phyloP scores from a whole-genome alignment of 2,329 filamentous ascomycete species.

The Trichophyton schoenleinii region DNA sequence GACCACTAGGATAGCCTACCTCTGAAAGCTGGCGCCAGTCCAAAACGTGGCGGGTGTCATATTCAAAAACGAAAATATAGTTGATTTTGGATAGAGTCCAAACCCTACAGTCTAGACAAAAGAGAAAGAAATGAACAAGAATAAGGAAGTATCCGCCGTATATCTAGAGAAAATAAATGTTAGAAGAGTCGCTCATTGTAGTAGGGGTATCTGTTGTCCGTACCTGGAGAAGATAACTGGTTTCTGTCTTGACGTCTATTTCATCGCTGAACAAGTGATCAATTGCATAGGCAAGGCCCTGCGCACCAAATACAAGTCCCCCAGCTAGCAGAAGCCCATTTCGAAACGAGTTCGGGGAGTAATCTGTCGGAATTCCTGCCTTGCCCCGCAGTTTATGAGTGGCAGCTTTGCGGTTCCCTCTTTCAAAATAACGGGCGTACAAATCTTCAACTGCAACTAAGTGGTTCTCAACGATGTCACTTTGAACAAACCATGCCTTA shows the following conservation, averaged over 20 bases:
- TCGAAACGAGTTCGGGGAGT: constrained; percentile 46
- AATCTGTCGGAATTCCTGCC: constrained; percentile 46
- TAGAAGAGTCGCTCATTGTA: not conserved
- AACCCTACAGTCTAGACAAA: constrained; percentile 69
- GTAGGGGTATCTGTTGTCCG: constrained; percentile 2
- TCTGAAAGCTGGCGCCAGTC: constrained; percentile 83
- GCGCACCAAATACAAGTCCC: constrained; percentile 52
- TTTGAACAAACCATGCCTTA: constrained; percentile 81
- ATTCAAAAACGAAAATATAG: constrained; percentile 93
- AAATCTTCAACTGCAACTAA: constrained; percentile 76
- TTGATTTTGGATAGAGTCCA: constrained; percentile 84
- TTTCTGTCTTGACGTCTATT: constrained; percentile 42
- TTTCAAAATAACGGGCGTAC: constrained; percentile 88
- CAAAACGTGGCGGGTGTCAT: constrained; percentile 70
- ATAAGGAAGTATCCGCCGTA: constrained; percentile 88
- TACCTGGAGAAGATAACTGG: constrained; percentile 57
- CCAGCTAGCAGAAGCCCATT: constrained; percentile 56
- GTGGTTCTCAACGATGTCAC: constrained; percentile 67
- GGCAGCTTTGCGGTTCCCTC: constrained; percentile 83
- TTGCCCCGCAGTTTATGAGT: constrained; percentile 72
- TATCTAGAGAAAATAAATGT: constrained; percentile 43
- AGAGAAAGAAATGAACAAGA: constrained; percentile 67
- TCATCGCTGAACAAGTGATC: constrained; percentile 38
- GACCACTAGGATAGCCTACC: constrained; percentile 26
- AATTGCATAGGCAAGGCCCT: constrained; percentile 51